Evolutionary conservation across 2,329 filamentous ascomycete genomes (phyloP), one percentile per base, ranked within the genome.

Genomic region (Fusarium agapanthi): DNA sequence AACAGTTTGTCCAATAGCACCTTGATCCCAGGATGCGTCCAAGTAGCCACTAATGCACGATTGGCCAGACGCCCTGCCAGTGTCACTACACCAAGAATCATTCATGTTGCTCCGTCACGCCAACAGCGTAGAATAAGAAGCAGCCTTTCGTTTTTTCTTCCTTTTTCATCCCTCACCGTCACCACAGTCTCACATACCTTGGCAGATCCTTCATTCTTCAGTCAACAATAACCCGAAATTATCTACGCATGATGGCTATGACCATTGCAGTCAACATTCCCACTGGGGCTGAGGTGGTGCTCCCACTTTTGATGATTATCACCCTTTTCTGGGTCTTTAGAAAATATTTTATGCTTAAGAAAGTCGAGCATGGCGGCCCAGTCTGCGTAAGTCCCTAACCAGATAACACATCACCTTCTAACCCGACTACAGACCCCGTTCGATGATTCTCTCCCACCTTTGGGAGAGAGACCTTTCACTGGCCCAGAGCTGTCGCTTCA

Each of bases 371-470:
- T 1, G 8, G 34, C 8, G 41, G 24, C 0, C 7, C 26, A 1
- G 2, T 6, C 5, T n/a, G 11, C 4, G 45, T 16, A 48, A 32
- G 45, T n/a, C 16, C 0, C n/a, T 12, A 5, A 9, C 1, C 11
- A 5, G 0, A 18, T 1, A 44, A 18, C 0, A n/a, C 11, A n/a
- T n/a, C 22, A n/a, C 11, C 22, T 10, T 30, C 45, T 48, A 18
- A 32, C 22, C 3, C 5, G n/a, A 2, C 5, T 4, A 15, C 22
- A 32, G 45, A 12, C 5, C 0, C 7, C 0, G 0, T 48, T 6
- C 1, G 15, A 5, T 0, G 28, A 30, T 7, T 13, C 7, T 0
- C 45, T 48, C 3, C 22, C 22, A 0, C 9, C 28, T 6, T 20
- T 48, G 6, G 45, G 45, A 0, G 14, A n/a, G 2, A 30, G 10